These are phyloP conservation scores for Dactylellina haptotyla DNA, from an alignment of 2,329 filamentous ascomycete species.

Conservation along the genomic window DNA sequence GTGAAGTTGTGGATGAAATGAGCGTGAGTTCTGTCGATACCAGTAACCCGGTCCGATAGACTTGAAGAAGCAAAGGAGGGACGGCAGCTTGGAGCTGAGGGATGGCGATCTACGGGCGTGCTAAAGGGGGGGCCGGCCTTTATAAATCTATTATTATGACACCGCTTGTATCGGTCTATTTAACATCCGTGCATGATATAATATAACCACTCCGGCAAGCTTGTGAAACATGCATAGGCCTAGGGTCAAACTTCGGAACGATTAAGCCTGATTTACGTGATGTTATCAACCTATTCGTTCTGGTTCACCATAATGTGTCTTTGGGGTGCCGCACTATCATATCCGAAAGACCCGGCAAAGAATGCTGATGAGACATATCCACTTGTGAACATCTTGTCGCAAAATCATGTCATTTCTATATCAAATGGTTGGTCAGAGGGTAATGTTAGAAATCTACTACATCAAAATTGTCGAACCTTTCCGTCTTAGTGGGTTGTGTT, in stretches of 20 bases:
- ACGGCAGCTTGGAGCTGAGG: conserved; percentile 8
- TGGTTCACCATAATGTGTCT: neutral
- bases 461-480: neutral
- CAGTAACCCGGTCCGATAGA: neutral
- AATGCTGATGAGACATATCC: neutral
- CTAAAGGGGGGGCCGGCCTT: neutral
- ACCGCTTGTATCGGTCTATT: no score
- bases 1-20: conserved; percentile 6
- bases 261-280: neutral
- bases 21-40: conserved; percentile 12
- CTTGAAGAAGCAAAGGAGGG: neutral
- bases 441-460: neutral
- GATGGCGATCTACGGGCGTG: neutral
- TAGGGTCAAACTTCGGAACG: neutral
- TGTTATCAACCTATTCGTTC: neutral
- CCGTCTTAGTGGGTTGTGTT: neutral
- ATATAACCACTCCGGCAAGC: no score
- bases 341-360: neutral
- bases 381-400: neutral
- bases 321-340: neutral
- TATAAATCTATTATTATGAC: neutral
- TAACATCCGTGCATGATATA: no score
- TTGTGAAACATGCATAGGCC: no score
- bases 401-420: neutral
- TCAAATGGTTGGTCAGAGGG: neutral